phyloP scores from a whole-genome alignment of 176 grass and related monocot species.

The Carex littledalei region DNA sequence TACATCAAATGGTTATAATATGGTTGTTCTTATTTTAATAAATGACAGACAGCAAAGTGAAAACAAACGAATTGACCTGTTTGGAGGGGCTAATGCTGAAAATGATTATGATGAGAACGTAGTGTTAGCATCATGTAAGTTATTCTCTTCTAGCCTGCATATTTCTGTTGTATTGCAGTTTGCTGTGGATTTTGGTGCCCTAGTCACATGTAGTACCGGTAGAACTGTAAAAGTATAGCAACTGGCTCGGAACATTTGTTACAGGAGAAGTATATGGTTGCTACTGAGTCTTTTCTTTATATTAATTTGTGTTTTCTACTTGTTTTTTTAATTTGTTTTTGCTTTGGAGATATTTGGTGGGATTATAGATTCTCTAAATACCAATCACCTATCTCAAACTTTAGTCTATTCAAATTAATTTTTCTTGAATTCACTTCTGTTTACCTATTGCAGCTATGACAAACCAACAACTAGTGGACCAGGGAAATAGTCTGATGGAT shows the following conservation, averaged over 20 bases:
- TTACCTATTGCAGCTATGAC: slow-evolving; percentile 58
- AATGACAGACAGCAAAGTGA: slow-evolving; percentile 58
- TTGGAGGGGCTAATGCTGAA: slow-evolving; percentile 64
- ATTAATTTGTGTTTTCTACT: not conserved
- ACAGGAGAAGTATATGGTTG: not conserved
- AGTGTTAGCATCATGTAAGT: slow-evolving; percentile 75
- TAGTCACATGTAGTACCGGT: not conserved
- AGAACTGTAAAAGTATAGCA: not conserved
- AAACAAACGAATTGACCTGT: slow-evolving; percentile 82
- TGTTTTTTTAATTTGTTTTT: not conserved
- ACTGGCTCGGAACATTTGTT: not conserved
- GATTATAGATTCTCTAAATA: not conserved
- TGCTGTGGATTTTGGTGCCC: not conserved
- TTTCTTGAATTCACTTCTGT: not conserved
- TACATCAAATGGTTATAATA: not conserved
- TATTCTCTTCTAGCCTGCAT: not conserved
- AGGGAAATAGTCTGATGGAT: slow-evolving; percentile 70
- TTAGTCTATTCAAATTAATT: not conserved
- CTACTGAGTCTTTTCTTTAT: not conserved
- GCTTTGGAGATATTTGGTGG: not conserved
- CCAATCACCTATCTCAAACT: not conserved
- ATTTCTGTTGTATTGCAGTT: not conserved
- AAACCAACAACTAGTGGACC: slow-evolving; percentile 84
- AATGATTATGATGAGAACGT: slow-evolving; percentile 92
- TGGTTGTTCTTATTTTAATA: not conserved